These are phyloP conservation scores for Fusarium illudens DNA, from an alignment of 2,329 filamentous ascomycete genomes.

Conservation along the genomic window DNA sequence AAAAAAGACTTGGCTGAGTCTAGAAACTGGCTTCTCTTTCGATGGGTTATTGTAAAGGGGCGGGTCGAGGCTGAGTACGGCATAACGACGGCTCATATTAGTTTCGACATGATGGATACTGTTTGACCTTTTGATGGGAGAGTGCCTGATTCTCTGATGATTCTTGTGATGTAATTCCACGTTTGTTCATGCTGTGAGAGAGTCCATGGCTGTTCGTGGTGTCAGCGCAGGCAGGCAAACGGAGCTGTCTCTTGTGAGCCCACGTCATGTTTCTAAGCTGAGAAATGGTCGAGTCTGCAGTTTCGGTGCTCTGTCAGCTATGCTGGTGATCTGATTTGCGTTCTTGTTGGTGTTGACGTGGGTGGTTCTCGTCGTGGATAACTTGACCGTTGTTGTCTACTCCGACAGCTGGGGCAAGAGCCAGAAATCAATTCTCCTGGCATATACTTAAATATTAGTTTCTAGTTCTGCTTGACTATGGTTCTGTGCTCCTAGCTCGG, in stretches of 20 bases:
- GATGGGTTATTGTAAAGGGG: background rate
- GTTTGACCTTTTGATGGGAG: background rate
- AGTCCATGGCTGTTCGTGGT: background rate
- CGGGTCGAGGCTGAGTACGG: background rate
- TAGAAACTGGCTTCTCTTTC: background rate
- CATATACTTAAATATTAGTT: accelerated
- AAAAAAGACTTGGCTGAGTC: background rate
- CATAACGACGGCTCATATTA: background rate
- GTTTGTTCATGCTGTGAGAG: background rate
- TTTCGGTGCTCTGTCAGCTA: background rate
- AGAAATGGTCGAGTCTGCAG: no score
- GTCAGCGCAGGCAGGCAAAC: background rate
- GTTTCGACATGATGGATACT: background rate
- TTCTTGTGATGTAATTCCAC: background rate
- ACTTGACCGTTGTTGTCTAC: background rate
- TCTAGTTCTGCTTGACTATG: accelerated
- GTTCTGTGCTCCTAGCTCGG: background rate
- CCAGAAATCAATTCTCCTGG: no score
- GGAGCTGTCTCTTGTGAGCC: background rate
- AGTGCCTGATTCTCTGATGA: background rate
- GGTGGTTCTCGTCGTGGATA: background rate
- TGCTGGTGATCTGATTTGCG: background rate
- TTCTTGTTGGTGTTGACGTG: background rate
- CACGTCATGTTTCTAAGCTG: background rate
- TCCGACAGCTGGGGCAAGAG: background rate